These are phyloP conservation scores for Cystofilobasidium capitatum DNA, from an alignment of 768 basidiomycete species.

Conservation along the genomic window DNA sequence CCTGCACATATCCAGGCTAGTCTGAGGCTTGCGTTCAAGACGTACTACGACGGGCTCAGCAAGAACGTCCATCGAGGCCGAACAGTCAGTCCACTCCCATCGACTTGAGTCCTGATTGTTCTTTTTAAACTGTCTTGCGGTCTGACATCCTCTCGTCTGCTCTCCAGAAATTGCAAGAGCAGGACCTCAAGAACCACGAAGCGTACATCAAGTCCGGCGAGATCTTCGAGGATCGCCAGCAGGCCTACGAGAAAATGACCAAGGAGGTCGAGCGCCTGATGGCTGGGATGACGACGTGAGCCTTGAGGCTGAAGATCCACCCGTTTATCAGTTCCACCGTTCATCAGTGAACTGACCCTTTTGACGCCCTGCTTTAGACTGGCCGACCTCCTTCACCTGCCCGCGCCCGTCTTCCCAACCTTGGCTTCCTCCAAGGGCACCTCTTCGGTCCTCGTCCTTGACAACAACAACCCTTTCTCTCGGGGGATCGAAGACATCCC, in stretches of 20 bases:
- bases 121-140: neutral
- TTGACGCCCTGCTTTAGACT: conserved; percentile 46
- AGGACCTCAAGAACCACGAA: conserved; percentile 93
- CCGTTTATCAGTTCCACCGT: conserved; percentile 65
- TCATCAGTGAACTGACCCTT: neutral
- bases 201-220: conserved; percentile 98
- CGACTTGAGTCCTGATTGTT: neutral
- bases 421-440: conserved; percentile 19
- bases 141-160: neutral
- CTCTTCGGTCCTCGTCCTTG: conserved; percentile 23
- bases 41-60: conserved; percentile 61
- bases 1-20: conserved; percentile 76
- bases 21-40: conserved; percentile 85
- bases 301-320: neutral
- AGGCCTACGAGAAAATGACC: conserved; percentile 98
- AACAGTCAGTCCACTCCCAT: conserved; percentile 6
- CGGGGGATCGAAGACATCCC: conserved; percentile 25
- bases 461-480: conserved; percentile 25
- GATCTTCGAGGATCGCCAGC: conserved; percentile 97
- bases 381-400: conserved; percentile 78
- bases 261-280: conserved; percentile 87
- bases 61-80: conserved; percentile 21
- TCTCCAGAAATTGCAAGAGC: conserved; percentile 79
- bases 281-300: conserved; percentile 43
- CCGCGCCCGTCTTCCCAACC: conserved; percentile 73